Base-by-base conservation (phyloP, 2,329 filamentous ascomycete genomes). In the Hypoxylon sp. region DNA sequence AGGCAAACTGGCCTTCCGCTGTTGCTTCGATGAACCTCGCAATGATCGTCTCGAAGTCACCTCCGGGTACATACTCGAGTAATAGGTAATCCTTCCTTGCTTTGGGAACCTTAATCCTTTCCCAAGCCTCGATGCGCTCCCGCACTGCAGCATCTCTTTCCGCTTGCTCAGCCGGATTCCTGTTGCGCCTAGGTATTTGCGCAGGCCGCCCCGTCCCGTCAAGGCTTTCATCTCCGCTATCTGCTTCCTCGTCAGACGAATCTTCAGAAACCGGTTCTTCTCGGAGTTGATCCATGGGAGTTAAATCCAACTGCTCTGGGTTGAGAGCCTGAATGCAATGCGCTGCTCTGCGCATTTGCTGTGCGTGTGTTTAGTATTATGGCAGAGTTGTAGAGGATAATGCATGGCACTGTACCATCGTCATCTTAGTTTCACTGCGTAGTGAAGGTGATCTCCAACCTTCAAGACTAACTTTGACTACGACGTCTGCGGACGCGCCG, bases 211-310 rank as follows among this genome's bases (percentile, higher is more conserved):
- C 24, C 19, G 43, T n/a, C 7, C 6, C n/a, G n/a, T 20, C 4
- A 0, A 56, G 4, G 22, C 62, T 65, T 44, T 65, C 65, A 13
- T 68, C 65, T 4, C 65, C 65, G n/a, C 65, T 68, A 4, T 55
- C 46, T 0, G 32, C 20, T 4, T 22, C 15, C 5, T 51, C 43
- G 1, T 41, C 48, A 11, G 65, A 68, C 43, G 62, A 59, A 24
- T 68, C 62, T 2, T 47, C 6, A 2, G 0, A n/a, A 1, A 10
- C 13, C 11, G 51, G 43, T 6, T 2, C 5, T 1, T 6, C 20
- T 17, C n/a, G n/a, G n/a, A n/a, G n/a, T 10, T n/a, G 22, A 26
- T 5, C 17, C 37, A 20, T 2, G 37, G 37, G 37, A 2, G 17
- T 1, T 10, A 2, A 6, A 4, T 32, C 34, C 20, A 67, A 15